Evolutionary conservation across 2,329 filamentous ascomycete species (phyloP).

Genomic region (Aspergillus japonicus): DNA sequence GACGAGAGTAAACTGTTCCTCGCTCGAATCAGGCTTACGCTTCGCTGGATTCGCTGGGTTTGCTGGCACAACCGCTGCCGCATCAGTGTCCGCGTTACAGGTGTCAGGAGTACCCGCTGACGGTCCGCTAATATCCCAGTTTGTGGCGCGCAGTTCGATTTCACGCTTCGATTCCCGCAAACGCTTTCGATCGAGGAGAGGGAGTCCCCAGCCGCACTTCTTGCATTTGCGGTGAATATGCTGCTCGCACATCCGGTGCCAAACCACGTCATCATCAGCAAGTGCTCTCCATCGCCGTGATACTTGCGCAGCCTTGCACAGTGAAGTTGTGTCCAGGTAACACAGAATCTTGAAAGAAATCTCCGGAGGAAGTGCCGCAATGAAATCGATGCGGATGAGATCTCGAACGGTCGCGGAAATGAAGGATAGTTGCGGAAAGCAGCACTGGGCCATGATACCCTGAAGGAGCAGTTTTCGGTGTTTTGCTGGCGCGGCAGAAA

Average conservation of each 20-base stretch:
- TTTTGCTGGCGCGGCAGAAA: conserved; percentile 90
- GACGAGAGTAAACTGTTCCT: conserved; percentile 29
- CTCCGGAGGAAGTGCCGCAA: conserved; percentile 83
- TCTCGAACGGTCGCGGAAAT: conserved; percentile 88
- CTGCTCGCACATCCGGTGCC: conserved; percentile 98
- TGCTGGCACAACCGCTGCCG: conserved; percentile 5
- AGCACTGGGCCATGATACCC: conserved; percentile 93
- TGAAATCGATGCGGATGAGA: conserved; percentile 95
- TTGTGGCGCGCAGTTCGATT: conserved; percentile 68
- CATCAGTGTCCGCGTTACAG: conserved; percentile 1
- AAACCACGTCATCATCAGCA: conserved; percentile 96
- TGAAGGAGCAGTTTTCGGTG: conserved; percentile 96
- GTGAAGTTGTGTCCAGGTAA: conserved; percentile 86
- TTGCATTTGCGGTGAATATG: conserved; percentile 92
- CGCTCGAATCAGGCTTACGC: conserved; percentile 28
- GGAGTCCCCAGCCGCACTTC: conserved; percentile 93
- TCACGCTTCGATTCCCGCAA: conserved; percentile 83
- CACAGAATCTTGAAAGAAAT: conserved; percentile 91
- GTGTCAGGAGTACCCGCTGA: conserved; percentile 37
- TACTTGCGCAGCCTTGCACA: conserved; percentile 95
- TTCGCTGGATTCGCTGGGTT: conserved; percentile 17
- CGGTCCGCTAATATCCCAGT: conserved; percentile 56
- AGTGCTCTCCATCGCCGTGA: conserved; percentile 82
- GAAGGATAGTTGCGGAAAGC: conserved; percentile 93
- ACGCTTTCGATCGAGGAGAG: conserved; percentile 82